phyloP scores from a whole-genome alignment of 129 eudicot species.

The Flaveria linearis region DNA sequence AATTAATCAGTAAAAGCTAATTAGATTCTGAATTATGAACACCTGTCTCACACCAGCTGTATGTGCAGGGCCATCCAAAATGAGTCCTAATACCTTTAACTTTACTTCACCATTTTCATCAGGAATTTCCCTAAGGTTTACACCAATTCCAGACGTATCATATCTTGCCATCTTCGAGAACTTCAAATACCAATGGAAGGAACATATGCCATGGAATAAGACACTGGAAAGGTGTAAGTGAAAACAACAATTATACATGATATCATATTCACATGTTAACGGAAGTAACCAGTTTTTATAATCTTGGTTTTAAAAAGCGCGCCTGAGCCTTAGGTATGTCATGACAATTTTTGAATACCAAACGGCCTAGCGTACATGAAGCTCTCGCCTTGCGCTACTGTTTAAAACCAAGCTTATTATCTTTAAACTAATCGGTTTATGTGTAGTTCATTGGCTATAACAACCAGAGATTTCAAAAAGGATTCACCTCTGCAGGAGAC shows the following conservation, averaged over 20 bases:
- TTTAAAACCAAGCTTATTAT: too few species aligned
- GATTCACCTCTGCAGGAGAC: conserved; percentile 73
- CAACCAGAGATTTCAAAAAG: neutral
- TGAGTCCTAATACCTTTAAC: conserved; percentile 82
- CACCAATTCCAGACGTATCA: conserved; percentile 93
- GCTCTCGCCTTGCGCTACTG: too few species aligned
- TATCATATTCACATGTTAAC: conserved; percentile 9
- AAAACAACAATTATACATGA: conserved; percentile 40
- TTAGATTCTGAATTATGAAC: neutral
- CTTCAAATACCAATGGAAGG: conserved; percentile 59
- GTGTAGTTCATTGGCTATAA: neutral
- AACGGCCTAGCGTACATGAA: too few species aligned
- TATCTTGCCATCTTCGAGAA: conserved; percentile 98
- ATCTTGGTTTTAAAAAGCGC: too few species aligned
- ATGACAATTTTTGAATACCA: too few species aligned
- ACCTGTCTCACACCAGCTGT: conserved; percentile 94
- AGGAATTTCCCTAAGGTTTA: conserved; percentile 89
- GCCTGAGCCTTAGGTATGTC: too few species aligned
- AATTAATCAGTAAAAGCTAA: neutral
- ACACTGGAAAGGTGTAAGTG: conserved; percentile 73
- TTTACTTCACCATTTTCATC: conserved; percentile 66
- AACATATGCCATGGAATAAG: conserved; percentile 80
- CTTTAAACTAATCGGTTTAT: neutral
- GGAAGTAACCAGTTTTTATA: neutral
- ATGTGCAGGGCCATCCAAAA: conserved; percentile 95